These are phyloP conservation scores for Leersia perrieri DNA, from an alignment of 176 grass and related monocot genomes.

Conservation along the genomic window DNA sequence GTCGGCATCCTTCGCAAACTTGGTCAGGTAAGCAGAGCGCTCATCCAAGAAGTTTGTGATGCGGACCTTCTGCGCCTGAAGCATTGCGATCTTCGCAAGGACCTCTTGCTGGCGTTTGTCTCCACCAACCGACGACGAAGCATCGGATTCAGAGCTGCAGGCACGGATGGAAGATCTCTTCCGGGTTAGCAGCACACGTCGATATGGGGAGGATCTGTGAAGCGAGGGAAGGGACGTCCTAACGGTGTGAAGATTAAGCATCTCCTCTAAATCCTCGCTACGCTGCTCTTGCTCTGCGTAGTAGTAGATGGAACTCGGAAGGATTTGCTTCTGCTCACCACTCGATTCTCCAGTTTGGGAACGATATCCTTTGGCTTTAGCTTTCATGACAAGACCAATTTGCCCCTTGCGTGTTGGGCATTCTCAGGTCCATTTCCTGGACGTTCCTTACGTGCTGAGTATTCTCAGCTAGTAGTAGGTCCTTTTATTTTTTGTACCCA, in stretches of 20 bases:
- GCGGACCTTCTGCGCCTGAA: slow-evolving; percentile 76
- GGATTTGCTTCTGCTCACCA: slow-evolving; percentile 30
- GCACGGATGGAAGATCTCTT: slow-evolving; percentile 35
- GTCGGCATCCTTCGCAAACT: slow-evolving; percentile 77
- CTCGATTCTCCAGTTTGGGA: slow-evolving; percentile 31
- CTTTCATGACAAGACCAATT: slow-evolving; percentile 17
- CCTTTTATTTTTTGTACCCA: not conserved
- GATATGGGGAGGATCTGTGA: slow-evolving; percentile 27
- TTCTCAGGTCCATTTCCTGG: slow-evolving; percentile 31
- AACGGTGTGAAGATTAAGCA: slow-evolving; percentile 67
- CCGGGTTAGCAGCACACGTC: slow-evolving; percentile 10
- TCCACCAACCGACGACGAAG: slow-evolving; percentile 34
- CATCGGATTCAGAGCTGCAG: slow-evolving; percentile 38
- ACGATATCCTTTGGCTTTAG: slow-evolving; percentile 39
- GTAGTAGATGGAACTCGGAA: too few species aligned
- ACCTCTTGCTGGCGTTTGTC: slow-evolving; percentile 73
- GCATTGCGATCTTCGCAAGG: slow-evolving; percentile 72
- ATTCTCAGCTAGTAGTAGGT: not conserved
- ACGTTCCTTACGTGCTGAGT: not conserved
- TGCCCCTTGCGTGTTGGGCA: slow-evolving; percentile 47
- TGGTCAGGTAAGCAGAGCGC: slow-evolving; percentile 63
- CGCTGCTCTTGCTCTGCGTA: slow-evolving; percentile 32
- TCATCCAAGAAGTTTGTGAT: slow-evolving; percentile 76
- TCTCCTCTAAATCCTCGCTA: slow-evolving; percentile 40
- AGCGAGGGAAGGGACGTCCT: slow-evolving; percentile 40